Base-by-base conservation (phyloP, 129 eudicot species). In the Helianthus tuberosus region DNA sequence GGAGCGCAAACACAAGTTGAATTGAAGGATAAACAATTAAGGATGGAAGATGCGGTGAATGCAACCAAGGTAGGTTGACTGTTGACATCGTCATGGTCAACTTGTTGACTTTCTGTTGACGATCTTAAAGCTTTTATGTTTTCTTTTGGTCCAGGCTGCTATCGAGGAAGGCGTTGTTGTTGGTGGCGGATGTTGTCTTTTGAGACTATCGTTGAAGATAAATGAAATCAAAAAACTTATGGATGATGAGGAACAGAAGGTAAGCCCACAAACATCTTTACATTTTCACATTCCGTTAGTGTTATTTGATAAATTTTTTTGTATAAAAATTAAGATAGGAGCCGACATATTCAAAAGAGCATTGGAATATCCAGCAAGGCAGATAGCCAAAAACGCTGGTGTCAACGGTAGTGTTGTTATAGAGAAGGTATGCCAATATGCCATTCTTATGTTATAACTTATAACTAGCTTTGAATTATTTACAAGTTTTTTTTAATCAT, bases 21-120 rank as follows among this genome's bases (percentile, higher is more conserved):
- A 79, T 57, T 87, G 68, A 93, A 93, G 73, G 98, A 93, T 60
- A 93, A 93, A 72, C 90, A 89, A 44, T 74, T 93, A 35, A 88
- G 96, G 79, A 87, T 93, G 77, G 95, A 93, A 86, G 98, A 93
- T 86, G 96, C 98, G 39, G 78, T 93, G 58, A 93, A 93, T 89
- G 98, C 98, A 82, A 84, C 98, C 36, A 89, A 88, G 98, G 98
- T 92, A 75, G 61, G 43, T 69, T 25, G 52, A 69, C 76, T 64
- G 36, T 32, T 32, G 25, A 14, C 39, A 23, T 68, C 41, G 12
- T 29, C 29, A 46, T 63, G 57, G 77, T 52, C 75, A 72, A 57
- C 52, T 48, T 25, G 68, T 54, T 67, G 51, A 11, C 64, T 10
- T 74, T 53, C 15, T 65, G 20, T 57, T 60, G 11, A 29, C 36